A percentile compares a stretch with the other conserved stretches of the same genome.
These are phyloP conservation scores for Aspergillus fischeri DNA, from an alignment of 2,329 filamentous ascomycete species.

Conservation along the genomic window DNA sequence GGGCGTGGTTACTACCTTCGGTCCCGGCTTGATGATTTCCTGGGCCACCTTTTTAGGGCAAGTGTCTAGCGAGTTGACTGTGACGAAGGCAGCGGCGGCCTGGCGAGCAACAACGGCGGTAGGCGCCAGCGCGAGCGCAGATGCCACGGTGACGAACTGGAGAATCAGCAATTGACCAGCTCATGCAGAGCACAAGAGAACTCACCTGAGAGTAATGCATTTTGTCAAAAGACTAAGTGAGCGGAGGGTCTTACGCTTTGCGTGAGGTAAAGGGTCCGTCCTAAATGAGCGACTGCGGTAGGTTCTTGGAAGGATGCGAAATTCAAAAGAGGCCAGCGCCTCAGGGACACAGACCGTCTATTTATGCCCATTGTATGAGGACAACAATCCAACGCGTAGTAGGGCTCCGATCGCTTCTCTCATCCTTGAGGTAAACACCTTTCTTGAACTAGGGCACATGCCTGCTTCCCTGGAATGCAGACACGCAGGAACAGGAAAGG, in stretches of 20 bases:
- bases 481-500: not conserved
- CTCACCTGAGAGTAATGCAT: conserved; percentile 2
- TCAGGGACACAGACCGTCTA: not conserved
- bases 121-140: conserved; percentile 11
- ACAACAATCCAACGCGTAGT: not conserved
- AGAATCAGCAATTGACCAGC: not conserved
- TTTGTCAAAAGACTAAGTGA: not conserved
- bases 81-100: conserved; percentile 9
- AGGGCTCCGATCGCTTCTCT: not conserved
- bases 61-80: conserved; percentile 8
- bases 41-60: conserved; percentile 4
- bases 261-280: not conserved
- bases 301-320: not conserved
- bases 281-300: not conserved
- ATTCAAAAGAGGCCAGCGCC: not conserved
- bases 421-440: conserved; percentile 13
- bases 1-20: conserved; percentile 1
- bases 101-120: conserved; percentile 9
- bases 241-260: not conserved
- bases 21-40: not conserved
- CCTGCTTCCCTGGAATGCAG: not conserved
- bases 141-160: conserved; percentile 5
- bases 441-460: conserved; percentile 2
- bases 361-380: not conserved
- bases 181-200: not conserved